Evolutionary conservation across 2,329 filamentous ascomycete genomes (phyloP).

Genomic region (Diaporthe humulicola): DNA sequence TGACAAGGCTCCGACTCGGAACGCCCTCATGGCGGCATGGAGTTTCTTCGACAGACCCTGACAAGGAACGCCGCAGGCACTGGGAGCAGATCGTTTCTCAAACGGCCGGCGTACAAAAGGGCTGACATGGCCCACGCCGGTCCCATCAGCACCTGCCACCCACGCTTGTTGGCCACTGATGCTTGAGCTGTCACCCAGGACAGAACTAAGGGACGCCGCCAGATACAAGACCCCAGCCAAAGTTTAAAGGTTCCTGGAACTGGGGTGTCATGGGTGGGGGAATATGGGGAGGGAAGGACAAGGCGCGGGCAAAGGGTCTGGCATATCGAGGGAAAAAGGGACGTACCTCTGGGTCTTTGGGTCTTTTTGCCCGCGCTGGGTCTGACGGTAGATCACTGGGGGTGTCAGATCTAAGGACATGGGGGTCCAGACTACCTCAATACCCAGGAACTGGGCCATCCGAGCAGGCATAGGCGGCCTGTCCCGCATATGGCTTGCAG

Average conservation of each 20-base stretch:
- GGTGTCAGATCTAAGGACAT: constrained; percentile 27
- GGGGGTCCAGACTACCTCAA: constrained; percentile 10
- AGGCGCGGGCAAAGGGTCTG: not conserved
- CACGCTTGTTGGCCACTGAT: constrained; percentile 31
- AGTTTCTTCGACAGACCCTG: constrained; percentile 34
- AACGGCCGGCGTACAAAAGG: constrained; percentile 30
- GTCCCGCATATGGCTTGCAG: constrained; percentile 31
- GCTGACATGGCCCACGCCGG: constrained; percentile 37
- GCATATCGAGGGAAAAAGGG: constrained; percentile 9
- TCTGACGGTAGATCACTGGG: constrained; percentile 28
- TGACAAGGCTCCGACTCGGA: constrained; percentile 36
- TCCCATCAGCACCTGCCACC: constrained; percentile 34
- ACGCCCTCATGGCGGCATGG: constrained; percentile 14
- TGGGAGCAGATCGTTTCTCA: constrained; percentile 25
- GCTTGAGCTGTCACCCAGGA: constrained; percentile 34
- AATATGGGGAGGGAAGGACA: not conserved
- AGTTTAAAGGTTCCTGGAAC: constrained; percentile 3
- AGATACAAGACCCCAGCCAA: not conserved
- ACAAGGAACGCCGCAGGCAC: not conserved
- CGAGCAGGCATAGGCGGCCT: constrained; percentile 31
- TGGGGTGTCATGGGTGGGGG: constrained; percentile 6
- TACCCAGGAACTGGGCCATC: constrained; percentile 2
- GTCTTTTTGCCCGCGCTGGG: constrained; percentile 29
- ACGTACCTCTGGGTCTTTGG: constrained; percentile 26
- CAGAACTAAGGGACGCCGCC: constrained; percentile 9